These are phyloP conservation scores for Phanerodontia chrysosporium DNA, from an alignment of 768 basidiomycete genomes.

Conservation along the genomic window DNA sequence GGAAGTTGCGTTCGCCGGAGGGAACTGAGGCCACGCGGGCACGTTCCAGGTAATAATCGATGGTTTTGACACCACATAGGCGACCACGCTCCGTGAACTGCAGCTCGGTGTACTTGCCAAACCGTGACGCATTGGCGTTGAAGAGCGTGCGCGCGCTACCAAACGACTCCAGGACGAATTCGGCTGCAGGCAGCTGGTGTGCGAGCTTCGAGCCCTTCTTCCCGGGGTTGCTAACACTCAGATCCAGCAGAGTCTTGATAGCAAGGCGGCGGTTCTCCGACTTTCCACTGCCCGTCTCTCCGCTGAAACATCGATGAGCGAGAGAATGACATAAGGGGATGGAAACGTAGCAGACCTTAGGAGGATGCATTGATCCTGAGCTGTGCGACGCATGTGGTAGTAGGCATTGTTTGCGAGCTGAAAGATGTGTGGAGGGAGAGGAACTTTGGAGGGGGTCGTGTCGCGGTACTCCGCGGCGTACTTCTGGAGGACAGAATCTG, in stretches of 20 bases:
- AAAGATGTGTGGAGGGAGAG: constrained; percentile 84
- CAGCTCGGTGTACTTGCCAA: constrained; percentile 96
- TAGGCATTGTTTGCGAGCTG: constrained; percentile 88
- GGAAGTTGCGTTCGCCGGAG: constrained; percentile 93
- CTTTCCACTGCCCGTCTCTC: constrained; percentile 92
- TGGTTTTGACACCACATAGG: constrained; percentile 84
- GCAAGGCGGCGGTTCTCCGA: constrained; percentile 87
- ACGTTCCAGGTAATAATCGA: constrained; percentile 94
- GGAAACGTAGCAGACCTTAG: constrained; percentile 56
- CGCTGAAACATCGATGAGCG: constrained; percentile 41
- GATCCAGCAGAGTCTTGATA: constrained; percentile 88
- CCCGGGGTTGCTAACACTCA: constrained; percentile 81
- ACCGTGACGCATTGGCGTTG: constrained; percentile 93
- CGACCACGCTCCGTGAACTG: constrained; percentile 94
- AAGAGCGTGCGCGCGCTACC: constrained; percentile 89
- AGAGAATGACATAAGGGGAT: not conserved
- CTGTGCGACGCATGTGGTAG: constrained; percentile 93
- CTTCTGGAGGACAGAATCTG: constrained; percentile 79
- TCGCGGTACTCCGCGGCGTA: constrained; percentile 86
- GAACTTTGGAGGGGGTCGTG: constrained; percentile 55
- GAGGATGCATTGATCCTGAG: constrained; percentile 88
- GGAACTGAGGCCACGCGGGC: constrained; percentile 85
- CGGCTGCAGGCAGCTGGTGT: constrained; percentile 82
- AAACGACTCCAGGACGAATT: constrained; percentile 94
- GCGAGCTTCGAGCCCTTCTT: constrained; percentile 93